Conservation (phyloP, 2,329 filamentous ascomycete species). For the Ilyonectria sp. region DNA sequence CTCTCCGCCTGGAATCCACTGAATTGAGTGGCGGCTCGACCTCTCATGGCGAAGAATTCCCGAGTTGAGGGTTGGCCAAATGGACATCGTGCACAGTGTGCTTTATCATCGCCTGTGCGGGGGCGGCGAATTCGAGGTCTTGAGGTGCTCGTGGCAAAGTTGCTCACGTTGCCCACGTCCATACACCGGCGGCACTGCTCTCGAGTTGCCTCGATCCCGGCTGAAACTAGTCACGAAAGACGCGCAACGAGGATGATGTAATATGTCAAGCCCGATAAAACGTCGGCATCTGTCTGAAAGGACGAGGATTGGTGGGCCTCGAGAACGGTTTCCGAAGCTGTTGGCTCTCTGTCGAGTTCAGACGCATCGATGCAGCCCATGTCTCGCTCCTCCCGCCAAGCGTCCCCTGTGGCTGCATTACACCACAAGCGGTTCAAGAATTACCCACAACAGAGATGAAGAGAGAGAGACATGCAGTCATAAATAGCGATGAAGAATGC, state of each 20-base stretch:
- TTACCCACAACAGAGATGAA: neutral
- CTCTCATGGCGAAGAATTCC: neutral
- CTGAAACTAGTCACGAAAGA: neutral
- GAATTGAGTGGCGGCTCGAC: neutral
- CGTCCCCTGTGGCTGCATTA: neutral
- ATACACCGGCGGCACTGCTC: no score
- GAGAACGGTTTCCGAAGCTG: slow-evolving; percentile 1
- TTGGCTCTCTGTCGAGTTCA: neutral
- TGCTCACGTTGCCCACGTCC: neutral
- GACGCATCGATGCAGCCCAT: neutral
- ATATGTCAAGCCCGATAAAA: neutral
- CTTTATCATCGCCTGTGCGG: slow-evolving; percentile 10
- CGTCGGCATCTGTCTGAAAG: neutral
- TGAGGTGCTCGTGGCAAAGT: neutral
- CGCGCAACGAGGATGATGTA: neutral
- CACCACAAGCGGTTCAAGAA: neutral
- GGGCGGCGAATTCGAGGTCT: slow-evolving; percentile 17
- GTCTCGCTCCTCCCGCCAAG: slow-evolving; percentile 7
- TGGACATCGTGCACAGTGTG: slow-evolving; percentile 17
- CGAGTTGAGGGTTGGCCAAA: slow-evolving; percentile 19
- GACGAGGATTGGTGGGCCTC: neutral
- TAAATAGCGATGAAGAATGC: slow-evolving; percentile 8
- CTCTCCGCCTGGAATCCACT: neutral
- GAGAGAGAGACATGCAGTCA: neutral
- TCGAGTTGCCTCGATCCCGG: neutral